Base-by-base conservation (phyloP, 1,139 yeast genomes). In the Tardiomyces depauwii region DNA sequence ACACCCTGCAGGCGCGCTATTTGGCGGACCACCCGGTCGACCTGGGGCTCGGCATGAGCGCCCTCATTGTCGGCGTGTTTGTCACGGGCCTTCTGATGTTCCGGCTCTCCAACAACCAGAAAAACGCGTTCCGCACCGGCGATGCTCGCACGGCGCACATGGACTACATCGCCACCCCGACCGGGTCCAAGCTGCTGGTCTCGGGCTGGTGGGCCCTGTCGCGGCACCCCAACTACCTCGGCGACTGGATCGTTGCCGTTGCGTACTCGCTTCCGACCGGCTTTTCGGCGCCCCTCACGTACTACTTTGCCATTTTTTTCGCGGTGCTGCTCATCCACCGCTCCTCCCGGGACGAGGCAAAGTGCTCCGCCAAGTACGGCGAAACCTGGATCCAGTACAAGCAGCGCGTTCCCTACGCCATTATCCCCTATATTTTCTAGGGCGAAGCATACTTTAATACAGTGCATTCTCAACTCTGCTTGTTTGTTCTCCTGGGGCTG, bases 141-240 rank as follows among this genome's bases (percentile, higher is more conserved):
- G 77, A 82, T 58, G 72, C 88, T 47, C 68, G 76, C 43, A 75
- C 78, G 51, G 64, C 74, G 47, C 73, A 81, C 47, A 67, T 84
- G 60, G 75, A 78, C 56, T 81, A 78, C 51, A 82, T 91, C 50
- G 68, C 76, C 51, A 83, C 96, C 1, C 70, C 73, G 30, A 78
- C 85, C 13, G 95, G 95, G 1, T 82, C 95, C 38, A 83, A 77
- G 58, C 73, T 91, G 53, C 70, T 91, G 45, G 76, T 80, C 48
- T 93, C 87, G 57, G 96, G 97, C 2, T 91, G 98, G 98, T 91
- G 98, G 98, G 85, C 84, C 2, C 65, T 72, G 39, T 80, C 95
- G 6, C 95, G 95, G 55, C 98, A 91, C 63, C 87, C 87, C 62
- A 91, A 91, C 62, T 91, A 91, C 65, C 74, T 89, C 51, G 98